These are phyloP conservation scores for Pestalotiopsis fici DNA, from an alignment of 2,329 filamentous ascomycete genomes.

Conservation along the genomic window DNA sequence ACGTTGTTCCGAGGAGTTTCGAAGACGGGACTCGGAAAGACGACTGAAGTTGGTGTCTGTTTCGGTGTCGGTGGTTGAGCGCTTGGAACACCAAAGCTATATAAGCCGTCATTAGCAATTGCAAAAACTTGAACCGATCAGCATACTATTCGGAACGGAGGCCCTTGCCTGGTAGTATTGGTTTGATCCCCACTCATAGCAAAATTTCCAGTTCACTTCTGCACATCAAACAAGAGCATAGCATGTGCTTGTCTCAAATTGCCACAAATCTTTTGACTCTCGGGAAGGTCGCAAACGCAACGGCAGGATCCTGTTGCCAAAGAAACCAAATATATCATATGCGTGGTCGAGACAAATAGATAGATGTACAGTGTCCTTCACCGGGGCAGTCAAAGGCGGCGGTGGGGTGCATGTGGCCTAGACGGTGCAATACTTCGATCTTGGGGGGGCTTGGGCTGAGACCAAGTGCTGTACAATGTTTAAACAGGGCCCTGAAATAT, in stretches of 20 bases:
- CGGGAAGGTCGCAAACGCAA: conserved; percentile 3
- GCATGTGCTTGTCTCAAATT: conserved; percentile 1
- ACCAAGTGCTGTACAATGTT: neutral
- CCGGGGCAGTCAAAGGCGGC: neutral
- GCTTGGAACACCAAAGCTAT: conserved; percentile 65
- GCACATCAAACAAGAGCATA: conserved; percentile 8
- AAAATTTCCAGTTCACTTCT: conserved; percentile 30
- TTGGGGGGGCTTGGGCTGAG: neutral
- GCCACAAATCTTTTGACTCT: conserved; percentile 8
- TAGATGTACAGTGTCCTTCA: neutral
- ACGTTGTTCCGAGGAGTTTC: conserved; percentile 55
- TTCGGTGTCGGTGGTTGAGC: conserved; percentile 61
- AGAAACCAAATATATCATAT: neutral
- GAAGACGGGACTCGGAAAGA: conserved; percentile 56
- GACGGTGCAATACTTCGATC: neutral
- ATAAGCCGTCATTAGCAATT: neutral
- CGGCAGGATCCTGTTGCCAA: neutral
- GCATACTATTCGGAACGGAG: conserved; percentile 6
- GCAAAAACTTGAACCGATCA: neutral
- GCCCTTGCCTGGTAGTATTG: conserved; percentile 53
- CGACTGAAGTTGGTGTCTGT: conserved; percentile 55
- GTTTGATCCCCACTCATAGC: conserved; percentile 66
- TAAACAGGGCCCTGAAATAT: conserved; percentile 19
- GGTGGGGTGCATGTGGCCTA: neutral
- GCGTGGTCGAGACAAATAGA: neutral